Base-by-base conservation (phyloP, 169 alveolate genomes). In the Cystoisospora suis region DNA sequence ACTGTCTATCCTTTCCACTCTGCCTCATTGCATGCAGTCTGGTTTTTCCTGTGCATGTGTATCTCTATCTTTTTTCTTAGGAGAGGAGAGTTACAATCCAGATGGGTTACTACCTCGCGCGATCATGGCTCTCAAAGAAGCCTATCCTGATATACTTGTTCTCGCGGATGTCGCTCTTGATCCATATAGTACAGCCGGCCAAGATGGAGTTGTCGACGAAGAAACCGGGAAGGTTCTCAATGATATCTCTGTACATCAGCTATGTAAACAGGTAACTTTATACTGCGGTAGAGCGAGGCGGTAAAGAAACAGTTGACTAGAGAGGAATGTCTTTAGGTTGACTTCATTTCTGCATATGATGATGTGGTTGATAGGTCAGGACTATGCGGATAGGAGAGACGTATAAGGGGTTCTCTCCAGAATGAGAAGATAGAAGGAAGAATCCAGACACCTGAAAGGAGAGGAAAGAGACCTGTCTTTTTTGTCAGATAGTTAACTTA, bases 141-240 rank as follows among this genome's bases (percentile, higher is more conserved):
- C 91, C 49, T 92, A 61, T 85, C 92, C 89, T 38, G 94, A 94
- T n/a, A 91, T 86, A 49, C 87, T 94, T 47, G 90, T 94, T 46
- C 92, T 89, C 81, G 93, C 88, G 27, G 96, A 94, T 80, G 93
- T 94, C 47, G 96, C 96, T 1, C 94, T 94, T 38, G 96, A 94
- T 45, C 96, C 96, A 42, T 94, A 94, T 88, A 92, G 92, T 91
- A 40, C 90, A 23, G 69, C 89, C 53, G 96, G 96, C n/a, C 96
- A 94, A 56, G 96, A 94, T 86, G 96, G 96, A 2, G 93, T 94
- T 46, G 93, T 92, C 46, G 96, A 94, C 69, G 95, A 94, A 34
- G 86, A 86, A 40, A 81, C 91, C 47, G 92, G 94, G 27, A 90
- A 65, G 83, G 92, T 94, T n/a, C 81, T 94, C 40, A 94, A 94